These are phyloP conservation scores for Aspergillus avenaceus DNA, from an alignment of 495 filamentous ascomycete genomes.

Conservation along the genomic window DNA sequence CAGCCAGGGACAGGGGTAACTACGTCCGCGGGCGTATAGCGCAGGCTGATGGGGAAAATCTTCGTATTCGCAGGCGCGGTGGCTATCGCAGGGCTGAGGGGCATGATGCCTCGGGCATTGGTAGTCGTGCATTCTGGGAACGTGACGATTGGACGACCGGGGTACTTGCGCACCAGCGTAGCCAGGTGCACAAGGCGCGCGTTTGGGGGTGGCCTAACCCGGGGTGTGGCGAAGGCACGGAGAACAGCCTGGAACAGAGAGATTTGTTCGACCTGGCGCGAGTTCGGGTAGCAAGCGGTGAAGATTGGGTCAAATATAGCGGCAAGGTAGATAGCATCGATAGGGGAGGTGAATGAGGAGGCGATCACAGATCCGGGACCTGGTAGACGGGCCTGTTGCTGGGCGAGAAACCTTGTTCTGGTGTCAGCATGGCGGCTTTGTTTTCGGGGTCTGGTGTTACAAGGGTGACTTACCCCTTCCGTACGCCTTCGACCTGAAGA, in stretches of 20 bases:
- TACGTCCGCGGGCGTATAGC: constrained; percentile 83
- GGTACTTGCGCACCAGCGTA: constrained; percentile 61
- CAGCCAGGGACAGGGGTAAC: constrained; percentile 79
- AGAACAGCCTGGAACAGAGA: constrained; percentile 70
- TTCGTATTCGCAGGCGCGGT: constrained; percentile 56
- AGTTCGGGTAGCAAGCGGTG: constrained; percentile 72
- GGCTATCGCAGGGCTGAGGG: constrained; percentile 70
- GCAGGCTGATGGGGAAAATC: constrained; percentile 85
- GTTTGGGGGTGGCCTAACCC: constrained; percentile 40
- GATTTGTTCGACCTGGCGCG: constrained; percentile 67
- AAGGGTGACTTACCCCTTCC: constrained; percentile 65
- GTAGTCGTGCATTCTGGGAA: constrained; percentile 94
- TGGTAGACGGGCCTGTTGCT: constrained; percentile 64
- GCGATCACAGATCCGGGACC: constrained; percentile 76
- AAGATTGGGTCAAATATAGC: constrained; percentile 96
- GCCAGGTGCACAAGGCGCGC: constrained; percentile 55
- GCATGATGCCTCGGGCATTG: constrained; percentile 87
- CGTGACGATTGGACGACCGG: constrained; percentile 69
- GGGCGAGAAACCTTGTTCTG: too few species aligned
- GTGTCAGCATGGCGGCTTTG: too few species aligned
- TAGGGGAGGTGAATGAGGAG: constrained; percentile 82
- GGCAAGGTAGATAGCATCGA: constrained; percentile 93
- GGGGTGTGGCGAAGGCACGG: constrained; percentile 63
- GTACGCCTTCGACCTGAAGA: constrained; percentile 91
- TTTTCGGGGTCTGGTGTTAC: neutral